Evolutionary conservation across 495 filamentous ascomycete species (phyloP).

Genomic region (Neurospora sublineolata): DNA sequence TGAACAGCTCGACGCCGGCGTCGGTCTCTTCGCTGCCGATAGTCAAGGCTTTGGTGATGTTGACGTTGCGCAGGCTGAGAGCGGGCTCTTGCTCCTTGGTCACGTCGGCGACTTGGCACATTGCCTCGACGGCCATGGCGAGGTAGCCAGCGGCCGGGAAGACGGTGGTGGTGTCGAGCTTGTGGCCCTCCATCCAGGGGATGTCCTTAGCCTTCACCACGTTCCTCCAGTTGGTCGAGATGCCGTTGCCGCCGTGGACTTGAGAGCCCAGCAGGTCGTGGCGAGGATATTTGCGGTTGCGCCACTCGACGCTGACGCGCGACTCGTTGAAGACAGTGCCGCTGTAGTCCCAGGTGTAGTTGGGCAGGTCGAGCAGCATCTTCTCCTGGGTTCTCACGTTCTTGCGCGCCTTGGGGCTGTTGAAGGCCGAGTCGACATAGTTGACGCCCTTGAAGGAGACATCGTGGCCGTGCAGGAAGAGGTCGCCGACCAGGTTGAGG

Average conservation of each 20-base stretch:
- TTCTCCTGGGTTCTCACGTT: slow-evolving; percentile 12
- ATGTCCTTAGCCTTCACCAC: slow-evolving; percentile 26
- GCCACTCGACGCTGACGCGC: slow-evolving; percentile 30
- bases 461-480: slow-evolving; percentile 21
- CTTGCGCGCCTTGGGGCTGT: slow-evolving; percentile 2
- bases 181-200: slow-evolving; percentile 42
- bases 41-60: slow-evolving; percentile 19
- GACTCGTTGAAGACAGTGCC: slow-evolving; percentile 29
- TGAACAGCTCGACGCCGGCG: slow-evolving; percentile 17
- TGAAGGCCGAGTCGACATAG: slow-evolving; percentile 9
- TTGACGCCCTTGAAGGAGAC: slow-evolving; percentile 13
- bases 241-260: slow-evolving; percentile 22
- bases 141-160: slow-evolving; percentile 48
- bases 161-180: slow-evolving; percentile 24
- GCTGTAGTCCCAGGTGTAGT: slow-evolving; percentile 31
- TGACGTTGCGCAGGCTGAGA: slow-evolving; percentile 15
- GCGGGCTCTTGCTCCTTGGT: background rate
- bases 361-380: slow-evolving; percentile 19
- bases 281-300: slow-evolving; percentile 20
- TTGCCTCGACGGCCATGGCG: slow-evolving; percentile 41
- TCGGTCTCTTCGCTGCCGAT: slow-evolving; percentile 23
- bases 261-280: slow-evolving; percentile 37
- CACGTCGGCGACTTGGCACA: slow-evolving; percentile 13
- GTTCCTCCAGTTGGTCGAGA: slow-evolving; percentile 36
- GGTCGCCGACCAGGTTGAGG: slow-evolving; percentile 19